These are phyloP conservation scores for Apostasia shenzhenica DNA, from an alignment of 106 monocot species.

Conservation along the genomic window DNA sequence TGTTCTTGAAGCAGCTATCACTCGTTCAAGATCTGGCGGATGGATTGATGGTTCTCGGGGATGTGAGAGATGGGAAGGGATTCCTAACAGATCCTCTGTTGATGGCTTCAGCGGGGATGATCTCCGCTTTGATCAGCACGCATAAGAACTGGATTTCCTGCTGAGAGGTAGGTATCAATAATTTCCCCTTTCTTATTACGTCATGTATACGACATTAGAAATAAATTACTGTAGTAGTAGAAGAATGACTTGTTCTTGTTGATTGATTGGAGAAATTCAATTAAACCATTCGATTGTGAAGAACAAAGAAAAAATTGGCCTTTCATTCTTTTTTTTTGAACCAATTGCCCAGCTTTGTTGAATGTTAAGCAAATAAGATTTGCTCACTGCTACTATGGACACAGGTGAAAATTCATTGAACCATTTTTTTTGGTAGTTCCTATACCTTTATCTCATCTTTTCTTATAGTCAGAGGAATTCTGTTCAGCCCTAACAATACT, in stretches of 20 bases:
- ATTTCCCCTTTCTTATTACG: too few relatives aligned
- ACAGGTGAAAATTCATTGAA: too few relatives aligned
- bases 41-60: conserved; percentile 69
- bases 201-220: too few relatives aligned
- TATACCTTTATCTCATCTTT: too few relatives aligned
- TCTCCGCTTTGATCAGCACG: conserved; percentile 82
- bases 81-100: conserved; percentile 40
- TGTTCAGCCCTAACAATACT: too few relatives aligned
- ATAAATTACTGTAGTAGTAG: too few relatives aligned
- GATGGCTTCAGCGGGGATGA: conserved; percentile 76
- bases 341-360: too few relatives aligned
- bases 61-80: conserved; percentile 71
- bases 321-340: background rate
- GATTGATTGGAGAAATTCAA: background rate
- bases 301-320: background rate
- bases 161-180: conserved; percentile 22
- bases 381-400: too few relatives aligned
- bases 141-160: conserved; percentile 96
- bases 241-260: too few relatives aligned
- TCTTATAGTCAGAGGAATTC: too few relatives aligned
- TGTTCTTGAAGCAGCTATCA: conserved; percentile 63
- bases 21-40: conserved; percentile 85
- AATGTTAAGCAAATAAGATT: too few relatives aligned
- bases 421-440: too few relatives aligned
- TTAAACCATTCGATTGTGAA: background rate